Base-by-base conservation (phyloP, 441 rosid genomes). In the Brassica balearica region DNA sequence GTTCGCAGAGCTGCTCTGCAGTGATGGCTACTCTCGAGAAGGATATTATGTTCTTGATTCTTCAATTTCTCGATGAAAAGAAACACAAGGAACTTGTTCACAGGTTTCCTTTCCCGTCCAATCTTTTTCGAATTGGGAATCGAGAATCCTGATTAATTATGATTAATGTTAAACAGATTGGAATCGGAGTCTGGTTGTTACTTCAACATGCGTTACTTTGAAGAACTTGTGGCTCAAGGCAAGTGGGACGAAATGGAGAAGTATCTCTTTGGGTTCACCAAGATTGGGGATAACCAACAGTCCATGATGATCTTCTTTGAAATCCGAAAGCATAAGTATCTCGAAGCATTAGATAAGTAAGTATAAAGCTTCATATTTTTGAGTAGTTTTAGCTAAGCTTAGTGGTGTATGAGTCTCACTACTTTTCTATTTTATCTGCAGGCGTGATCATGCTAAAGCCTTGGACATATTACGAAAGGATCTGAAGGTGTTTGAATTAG, bases 321-420 rank as follows among this genome's bases (percentile, higher is more conserved):
- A 69, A 69, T 69, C 63, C 73, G 73, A 53, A 69, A 69, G 46
- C 73, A 69, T 27, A 69, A 69, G 73, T 69, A 69, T 69, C 73
- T 69, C 6, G 73, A 69, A 69, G 73, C 73, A 6, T 32, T 69
- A 9, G 73, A 69, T 6, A 69, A 69, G 73, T 69, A 69, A 43
- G 46, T 9, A 9, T 32, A 32, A 32, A 27, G 73, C 51, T 69
- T 23, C 27, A 19, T 41, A 11, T 36, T 9, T 36, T 36, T 2
- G 10, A 25, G 63, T 29, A 14, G n/a, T 51, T 10, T 53, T 27
- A 14, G 46, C 12, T 41, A 43, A 51, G 46, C 43, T 15, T 53
- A 53, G 10, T 55, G 63, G 51, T 55, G 51, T 43, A 9, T 69
- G 64, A 9, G 64, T 3, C 29, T 55, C 73, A 19, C 0, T 14